Evolutionary conservation across 176 grass and related monocot species (phyloP), one percentile per base, ranked within the genome.

Genomic region (Aegilops tauschii): DNA sequence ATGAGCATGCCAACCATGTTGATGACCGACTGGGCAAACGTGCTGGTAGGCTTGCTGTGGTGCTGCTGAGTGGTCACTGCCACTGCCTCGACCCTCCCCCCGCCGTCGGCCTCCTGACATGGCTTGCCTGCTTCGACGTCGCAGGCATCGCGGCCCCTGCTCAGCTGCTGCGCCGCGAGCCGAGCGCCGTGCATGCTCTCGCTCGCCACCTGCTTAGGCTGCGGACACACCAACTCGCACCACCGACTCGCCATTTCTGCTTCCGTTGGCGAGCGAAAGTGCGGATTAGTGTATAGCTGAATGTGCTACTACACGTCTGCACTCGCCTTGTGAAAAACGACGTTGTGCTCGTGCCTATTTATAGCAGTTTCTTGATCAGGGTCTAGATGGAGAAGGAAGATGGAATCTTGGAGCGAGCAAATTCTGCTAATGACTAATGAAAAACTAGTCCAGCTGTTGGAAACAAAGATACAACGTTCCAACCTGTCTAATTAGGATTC

Each of bases 1-100:
- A 94, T 97, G 63, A 97, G 92, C 94, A 97, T 97, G 21, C 92
- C 94, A 21, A 94, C 77, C 94, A 97, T 97, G 75, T 97, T 97
- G 87, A 97, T 90, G 62, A 90, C 89, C 5, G 94, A 88, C 17
- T 92, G 94, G 35, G 80, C 75, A 81, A 94, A 97, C 11, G 94
- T 94, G 86, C 94, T 97, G 80, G 34, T 80, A 12, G 79, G 83
- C 61, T 85, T 90, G 63, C 73, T 85, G 25, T 87, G 83, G 54
- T 72, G 37, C 36, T 82, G 82, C 72, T 90, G 85, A 12, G 17
- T 39, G 2, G 34, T 9, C 47, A 5, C 40, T 73, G 49, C 29
- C 40, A 86, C 32, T 42, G 20, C 81, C n/a, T 44, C 13, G 8
- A 80, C 56, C 52, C 59, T 77, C 30, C 17, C 11, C 17, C 47